Evolutionary conservation across 176 grass and related monocot genomes (phyloP).

Genomic region (Aegilops umbellulata): DNA sequence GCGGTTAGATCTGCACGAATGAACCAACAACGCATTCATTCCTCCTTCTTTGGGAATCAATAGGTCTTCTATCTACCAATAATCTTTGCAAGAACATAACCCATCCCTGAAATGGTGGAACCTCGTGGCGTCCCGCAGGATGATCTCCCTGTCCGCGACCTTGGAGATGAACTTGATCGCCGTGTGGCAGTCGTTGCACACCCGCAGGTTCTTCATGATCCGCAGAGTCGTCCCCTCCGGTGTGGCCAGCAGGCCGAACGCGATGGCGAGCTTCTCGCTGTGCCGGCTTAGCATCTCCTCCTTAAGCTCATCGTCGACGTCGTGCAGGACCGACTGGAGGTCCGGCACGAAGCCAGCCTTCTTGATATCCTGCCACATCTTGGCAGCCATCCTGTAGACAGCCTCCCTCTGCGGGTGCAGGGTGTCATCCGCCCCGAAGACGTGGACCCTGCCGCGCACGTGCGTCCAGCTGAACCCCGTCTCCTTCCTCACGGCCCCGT

Average conservation of each 20-base stretch:
- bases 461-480: conserved; percentile 75
- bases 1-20: background rate
- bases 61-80: conserved; percentile 64
- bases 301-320: conserved; percentile 69
- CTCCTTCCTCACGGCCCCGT: conserved; percentile 77
- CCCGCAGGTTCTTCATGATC: conserved; percentile 80
- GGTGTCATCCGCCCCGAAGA: conserved; percentile 66
- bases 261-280: conserved; percentile 84
- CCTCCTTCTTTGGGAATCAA: background rate
- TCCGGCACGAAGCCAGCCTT: conserved; percentile 55
- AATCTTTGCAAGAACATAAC: conserved; percentile 70
- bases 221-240: conserved; percentile 45
- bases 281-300: conserved; percentile 70
- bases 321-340: conserved; percentile 59
- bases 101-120: conserved; percentile 81
- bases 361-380: conserved; percentile 70
- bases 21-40: background rate
- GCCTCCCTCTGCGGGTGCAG: conserved; percentile 53
- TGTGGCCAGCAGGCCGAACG: conserved; percentile 68
- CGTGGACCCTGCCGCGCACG: conserved; percentile 49
- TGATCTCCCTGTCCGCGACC: conserved; percentile 60
- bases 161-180: conserved; percentile 76
- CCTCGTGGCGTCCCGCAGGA: conserved; percentile 66
- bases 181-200: conserved; percentile 69
- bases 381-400: conserved; percentile 49